Evolutionary conservation across 805 yeast species (phyloP), one percentile per base, ranked within the genome.

Genomic region (Pichia deserticola): DNA sequence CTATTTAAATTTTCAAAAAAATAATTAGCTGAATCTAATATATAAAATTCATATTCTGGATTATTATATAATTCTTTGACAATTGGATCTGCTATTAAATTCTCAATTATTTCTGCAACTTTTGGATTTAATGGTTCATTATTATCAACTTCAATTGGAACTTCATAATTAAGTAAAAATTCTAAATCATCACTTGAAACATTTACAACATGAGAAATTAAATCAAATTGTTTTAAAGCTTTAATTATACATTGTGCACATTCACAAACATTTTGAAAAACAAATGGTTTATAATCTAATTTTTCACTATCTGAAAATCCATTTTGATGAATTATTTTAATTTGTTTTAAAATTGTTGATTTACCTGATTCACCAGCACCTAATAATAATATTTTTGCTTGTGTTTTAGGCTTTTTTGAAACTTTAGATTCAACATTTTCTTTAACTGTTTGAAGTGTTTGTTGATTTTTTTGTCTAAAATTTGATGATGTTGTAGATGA

Each of bases 281-380:
- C 89, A 55, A 87, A 82, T 0, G 92, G 88, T 61, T 81, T 81
- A 66, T 85, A 86, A 56, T 85, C 88, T 48, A 73, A 69, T 30
- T 84, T 66, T 63, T 89, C 97, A 43, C 84, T 82, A 64, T 81
- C 70, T 47, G 82, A 66, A 61, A 81, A 85, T 8, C 90, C 90
- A 56, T 79, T 73, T 60, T 83, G 86, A 61, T 85, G 88, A 45
- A 84, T 70, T 51, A 84, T 84, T 61, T 84, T 85, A 81, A 86
- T 86, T 64, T 86, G 95, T 63, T 85, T 86, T 47, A 86, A 78
- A 47, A 86, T 81, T 15, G 95, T 86, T 7, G 89, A 82, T 61
- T 86, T 86, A 5, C 95, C 95, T 53, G 83, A 75, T 61, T 86
- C 95, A 13, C 98, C 99, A 0, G 97, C 86, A 5, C 99, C 93